These are phyloP conservation scores for Kwoniella heveanensis DNA, from an alignment of 768 basidiomycete genomes.

Conservation along the genomic window DNA sequence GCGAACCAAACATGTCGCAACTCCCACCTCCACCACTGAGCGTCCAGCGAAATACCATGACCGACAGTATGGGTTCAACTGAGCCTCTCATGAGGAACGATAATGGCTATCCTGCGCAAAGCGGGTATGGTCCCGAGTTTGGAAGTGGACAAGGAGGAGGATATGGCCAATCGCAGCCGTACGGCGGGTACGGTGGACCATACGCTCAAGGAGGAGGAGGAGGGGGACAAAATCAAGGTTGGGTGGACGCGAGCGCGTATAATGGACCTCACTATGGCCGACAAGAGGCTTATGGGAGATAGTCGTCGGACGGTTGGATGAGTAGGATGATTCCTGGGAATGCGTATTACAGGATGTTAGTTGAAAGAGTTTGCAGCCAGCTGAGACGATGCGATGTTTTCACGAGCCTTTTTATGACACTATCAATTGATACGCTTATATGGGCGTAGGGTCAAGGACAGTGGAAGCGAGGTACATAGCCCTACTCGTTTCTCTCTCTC, in stretches of 20 bases:
- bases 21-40: slow-evolving; percentile 16
- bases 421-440: too few species aligned
- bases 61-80: slow-evolving; percentile 3
- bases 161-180: not conserved
- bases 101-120: slow-evolving; percentile 2
- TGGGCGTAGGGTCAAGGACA: too few species aligned
- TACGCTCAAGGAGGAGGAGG: not conserved
- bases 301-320: too few species aligned
- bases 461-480: too few species aligned
- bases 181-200: not conserved
- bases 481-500: too few species aligned
- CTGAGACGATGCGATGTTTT: too few species aligned
- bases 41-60: slow-evolving; percentile 24
- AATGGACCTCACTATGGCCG: slow-evolving; percentile 24
- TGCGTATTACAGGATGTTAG: too few species aligned
- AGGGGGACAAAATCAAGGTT: slow-evolving; percentile 5
- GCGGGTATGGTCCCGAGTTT: not conserved
- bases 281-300: slow-evolving; percentile 25
- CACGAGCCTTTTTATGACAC: too few species aligned
- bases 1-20: slow-evolving; percentile 17
- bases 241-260: slow-evolving; percentile 19
- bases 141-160: not conserved
- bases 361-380: too few species aligned
- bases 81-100: slow-evolving; percentile 25
- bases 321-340: too few species aligned